These are phyloP conservation scores for Penicillium canariense DNA, from an alignment of 495 filamentous ascomycete genomes.

Conservation along the genomic window DNA sequence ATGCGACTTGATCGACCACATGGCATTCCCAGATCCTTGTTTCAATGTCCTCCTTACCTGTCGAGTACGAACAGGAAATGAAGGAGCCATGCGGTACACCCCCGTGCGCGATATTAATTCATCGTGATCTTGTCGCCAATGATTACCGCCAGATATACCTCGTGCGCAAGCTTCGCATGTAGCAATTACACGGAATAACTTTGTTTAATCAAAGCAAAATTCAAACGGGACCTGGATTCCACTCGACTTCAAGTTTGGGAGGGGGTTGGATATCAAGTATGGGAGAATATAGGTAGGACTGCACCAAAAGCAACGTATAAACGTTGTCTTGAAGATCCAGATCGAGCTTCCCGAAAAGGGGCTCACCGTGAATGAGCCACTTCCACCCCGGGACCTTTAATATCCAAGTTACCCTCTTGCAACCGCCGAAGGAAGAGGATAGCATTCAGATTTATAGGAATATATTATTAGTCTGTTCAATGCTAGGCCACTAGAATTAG, in stretches of 20 bases:
- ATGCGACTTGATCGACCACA: constrained; percentile 42
- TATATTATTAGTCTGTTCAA: too few species aligned
- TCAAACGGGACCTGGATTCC: constrained; percentile 26
- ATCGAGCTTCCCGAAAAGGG: constrained; percentile 7
- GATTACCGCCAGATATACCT: constrained; percentile 27
- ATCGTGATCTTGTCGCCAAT: constrained; percentile 36
- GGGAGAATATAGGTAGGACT: constrained; percentile 27
- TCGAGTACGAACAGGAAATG: constrained; percentile 12
- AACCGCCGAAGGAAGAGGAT: too few species aligned
- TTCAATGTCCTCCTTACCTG: constrained; percentile 16
- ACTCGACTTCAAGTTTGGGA: constrained; percentile 32
- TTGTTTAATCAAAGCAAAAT: constrained; percentile 23
- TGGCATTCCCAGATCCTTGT: constrained; percentile 22
- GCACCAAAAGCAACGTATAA: constrained; percentile 30
- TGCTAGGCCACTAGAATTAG: too few species aligned
- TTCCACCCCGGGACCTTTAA: constrained; percentile 8
- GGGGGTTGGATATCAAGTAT: constrained; percentile 32
- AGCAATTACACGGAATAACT: constrained; percentile 13
- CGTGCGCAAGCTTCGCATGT: constrained; percentile 12
- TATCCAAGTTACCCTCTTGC: too few species aligned
- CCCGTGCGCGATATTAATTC: constrained; percentile 30
- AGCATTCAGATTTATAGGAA: too few species aligned
- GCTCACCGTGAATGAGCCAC: constrained; percentile 9
- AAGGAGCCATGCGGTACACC: constrained; percentile 6
- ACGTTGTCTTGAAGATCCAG: constrained; percentile 25